These are phyloP conservation scores for Xanthoconium purpureum DNA, from an alignment of 768 basidiomycete species.

Conservation along the genomic window DNA sequence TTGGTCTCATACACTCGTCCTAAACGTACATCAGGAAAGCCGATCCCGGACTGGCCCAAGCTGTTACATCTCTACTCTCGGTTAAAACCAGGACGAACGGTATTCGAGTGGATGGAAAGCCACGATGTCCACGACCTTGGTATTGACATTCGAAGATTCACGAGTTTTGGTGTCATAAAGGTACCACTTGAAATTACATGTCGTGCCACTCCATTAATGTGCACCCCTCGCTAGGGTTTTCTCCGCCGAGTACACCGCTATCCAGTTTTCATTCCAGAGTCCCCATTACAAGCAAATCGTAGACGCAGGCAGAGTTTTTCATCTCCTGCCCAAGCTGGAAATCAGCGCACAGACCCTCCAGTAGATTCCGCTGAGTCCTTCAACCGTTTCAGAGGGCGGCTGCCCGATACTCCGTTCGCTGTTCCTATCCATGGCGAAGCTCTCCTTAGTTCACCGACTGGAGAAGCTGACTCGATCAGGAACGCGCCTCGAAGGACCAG, in stretches of 20 bases:
- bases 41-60: conserved; percentile 81
- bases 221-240: conserved; percentile 61
- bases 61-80: conserved; percentile 85
- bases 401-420: conserved; percentile 20
- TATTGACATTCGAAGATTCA: conserved; percentile 91
- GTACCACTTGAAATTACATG: conserved; percentile 33
- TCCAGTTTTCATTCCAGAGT: conserved; percentile 65
- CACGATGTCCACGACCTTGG: conserved; percentile 68
- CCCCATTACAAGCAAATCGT: conserved; percentile 19
- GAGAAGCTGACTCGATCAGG: conserved; percentile 34
- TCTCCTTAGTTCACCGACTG: conserved; percentile 25
- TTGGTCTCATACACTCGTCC: background rate
- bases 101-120: conserved; percentile 85
- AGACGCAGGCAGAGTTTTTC: conserved; percentile 32
- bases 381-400: conserved; percentile 21
- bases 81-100: conserved; percentile 76
- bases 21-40: conserved; percentile 39
- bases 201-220: background rate
- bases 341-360: conserved; percentile 7
- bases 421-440: conserved; percentile 18
- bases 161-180: conserved; percentile 97
- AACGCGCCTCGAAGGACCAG: conserved; percentile 49
- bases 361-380: conserved; percentile 13
- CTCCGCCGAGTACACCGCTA: conserved; percentile 91
- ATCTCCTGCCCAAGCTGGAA: conserved; percentile 10